Percentiles rank a stretch among this genome's conserved stretches.
phyloP scores from a whole-genome alignment of 2,329 filamentous ascomycete species.

The Colletotrichum sp. region DNA sequence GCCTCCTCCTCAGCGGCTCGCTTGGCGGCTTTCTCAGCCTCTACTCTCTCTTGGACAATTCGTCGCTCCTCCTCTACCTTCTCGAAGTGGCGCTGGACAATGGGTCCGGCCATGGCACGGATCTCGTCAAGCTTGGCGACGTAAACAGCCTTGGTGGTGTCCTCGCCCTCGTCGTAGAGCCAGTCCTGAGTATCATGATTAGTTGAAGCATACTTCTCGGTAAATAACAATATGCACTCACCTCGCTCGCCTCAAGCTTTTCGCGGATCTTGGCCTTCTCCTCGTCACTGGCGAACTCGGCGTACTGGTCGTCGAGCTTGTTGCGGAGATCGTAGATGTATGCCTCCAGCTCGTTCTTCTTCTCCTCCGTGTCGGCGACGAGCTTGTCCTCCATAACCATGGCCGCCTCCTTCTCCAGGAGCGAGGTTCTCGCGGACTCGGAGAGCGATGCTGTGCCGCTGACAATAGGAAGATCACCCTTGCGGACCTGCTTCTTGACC shows the following conservation, averaged over 20 bases:
- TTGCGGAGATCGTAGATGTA: conserved; percentile 97
- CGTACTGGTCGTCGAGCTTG: conserved; percentile 91
- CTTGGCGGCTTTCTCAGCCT: conserved; percentile 80
- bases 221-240: conserved; percentile 52
- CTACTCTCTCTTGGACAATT: conserved; percentile 75
- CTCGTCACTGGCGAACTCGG: conserved; percentile 87
- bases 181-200: conserved; percentile 73
- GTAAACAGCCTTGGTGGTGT: conserved; percentile 92
- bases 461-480: conserved; percentile 90
- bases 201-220: conserved; percentile 10
- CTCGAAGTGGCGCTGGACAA: conserved; percentile 94
- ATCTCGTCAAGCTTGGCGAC: conserved; percentile 96
- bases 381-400: conserved; percentile 99
- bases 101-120: conserved; percentile 85
- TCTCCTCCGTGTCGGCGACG: conserved; percentile 96
- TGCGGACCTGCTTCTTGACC: conserved; percentile 99
- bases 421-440: conserved; percentile 65
- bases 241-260: conserved; percentile 86
- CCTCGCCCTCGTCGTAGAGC: conserved; percentile 97
- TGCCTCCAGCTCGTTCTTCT: conserved; percentile 99
- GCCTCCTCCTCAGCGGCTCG: conserved; percentile 65
- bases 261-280: conserved; percentile 87
- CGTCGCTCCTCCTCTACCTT: conserved; percentile 88
- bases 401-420: conserved; percentile 80
- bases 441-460: conserved; percentile 85